phyloP scores from a whole-genome alignment of 192 early-diverging fungal genomes.

The Linnemannia zychae region DNA sequence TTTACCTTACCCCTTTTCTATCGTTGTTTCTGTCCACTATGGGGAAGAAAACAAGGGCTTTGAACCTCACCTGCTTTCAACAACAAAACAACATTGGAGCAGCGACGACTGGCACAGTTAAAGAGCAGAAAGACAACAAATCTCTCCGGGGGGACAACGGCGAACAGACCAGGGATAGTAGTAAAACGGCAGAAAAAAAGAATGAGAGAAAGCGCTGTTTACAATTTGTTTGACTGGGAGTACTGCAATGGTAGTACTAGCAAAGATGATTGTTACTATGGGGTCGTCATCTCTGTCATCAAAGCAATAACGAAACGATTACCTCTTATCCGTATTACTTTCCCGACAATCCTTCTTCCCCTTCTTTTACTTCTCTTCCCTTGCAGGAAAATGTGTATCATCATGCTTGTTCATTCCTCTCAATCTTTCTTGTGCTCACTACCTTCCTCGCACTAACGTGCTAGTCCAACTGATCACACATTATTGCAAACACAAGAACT shows the following conservation, averaged over 20 bases:
- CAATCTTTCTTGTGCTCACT: background rate
- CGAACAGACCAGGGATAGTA: background rate
- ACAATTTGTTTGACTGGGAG: background rate
- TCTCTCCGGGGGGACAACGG: background rate
- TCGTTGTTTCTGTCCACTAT: background rate
- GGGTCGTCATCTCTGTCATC: background rate
- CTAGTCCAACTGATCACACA: background rate
- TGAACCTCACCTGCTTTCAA: background rate
- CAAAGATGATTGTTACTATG: background rate
- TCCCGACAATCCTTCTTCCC: background rate
- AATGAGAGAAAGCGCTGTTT: background rate
- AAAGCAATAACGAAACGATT: background rate
- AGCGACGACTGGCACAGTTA: background rate
- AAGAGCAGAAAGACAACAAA: background rate
- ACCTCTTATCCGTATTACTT: background rate
- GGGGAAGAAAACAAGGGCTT: background rate
- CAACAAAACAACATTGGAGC: background rate
- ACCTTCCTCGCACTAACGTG: background rate
- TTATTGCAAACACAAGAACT: background rate
- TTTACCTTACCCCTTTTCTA: background rate
- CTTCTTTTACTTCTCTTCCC: background rate
- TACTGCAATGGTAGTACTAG: background rate
- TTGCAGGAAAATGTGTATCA: background rate
- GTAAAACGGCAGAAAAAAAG: background rate
- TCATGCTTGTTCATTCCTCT: background rate